Evolutionary conservation across 2,329 filamentous ascomycete species (phyloP), one percentile per base, ranked within the genome.

Genomic region (Xylariaceae sp.): DNA sequence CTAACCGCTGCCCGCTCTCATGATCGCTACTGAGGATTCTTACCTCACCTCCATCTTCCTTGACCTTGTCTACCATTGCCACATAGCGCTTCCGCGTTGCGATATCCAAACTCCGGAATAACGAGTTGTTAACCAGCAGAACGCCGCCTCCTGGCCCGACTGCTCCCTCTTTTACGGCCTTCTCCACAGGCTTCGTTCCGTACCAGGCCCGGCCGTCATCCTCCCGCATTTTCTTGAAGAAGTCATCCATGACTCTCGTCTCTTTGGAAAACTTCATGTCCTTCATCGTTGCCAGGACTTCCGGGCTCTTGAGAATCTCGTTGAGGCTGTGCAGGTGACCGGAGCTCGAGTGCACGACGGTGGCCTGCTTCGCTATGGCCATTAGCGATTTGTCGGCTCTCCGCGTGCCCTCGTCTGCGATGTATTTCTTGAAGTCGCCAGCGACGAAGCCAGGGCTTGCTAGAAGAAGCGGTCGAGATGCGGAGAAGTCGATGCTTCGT

Each of bases 191-290:
- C 12, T 77, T 80, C 0, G 86, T 82, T 0, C 94, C 94, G 68
- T 99, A 99, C 79, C 91, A 96, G 2, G 91, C 92, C 49, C 87
- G 82, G 2, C 89, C 88, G 57, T 96, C 91, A 55, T 97, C 91
- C 52, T 82, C 82, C 45, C 91, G 84, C 51, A 99, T 74, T 53
- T 89, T 75, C 0, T 84, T 80, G 60, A 87, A 83, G 65, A 97
- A 90, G 40, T 84, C 81, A 61, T 97, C 90, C 83, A 99, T 90
- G 52, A 89, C 76, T 35, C 78, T 80, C 1, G 90, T 90, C 69
- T 96, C 91, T 52, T 84, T 82, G 2, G 89, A 85, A 65, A 94
- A 96, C 62, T 92, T 94, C 56, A 90, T 94, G 65, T 96, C 85
- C 53, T 86, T 85, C 62, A 97, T 82, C 56, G 87, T 86, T 1